Base-by-base conservation (phyloP, 139 green algal species). In the Chlamydomonas incerta region DNA sequence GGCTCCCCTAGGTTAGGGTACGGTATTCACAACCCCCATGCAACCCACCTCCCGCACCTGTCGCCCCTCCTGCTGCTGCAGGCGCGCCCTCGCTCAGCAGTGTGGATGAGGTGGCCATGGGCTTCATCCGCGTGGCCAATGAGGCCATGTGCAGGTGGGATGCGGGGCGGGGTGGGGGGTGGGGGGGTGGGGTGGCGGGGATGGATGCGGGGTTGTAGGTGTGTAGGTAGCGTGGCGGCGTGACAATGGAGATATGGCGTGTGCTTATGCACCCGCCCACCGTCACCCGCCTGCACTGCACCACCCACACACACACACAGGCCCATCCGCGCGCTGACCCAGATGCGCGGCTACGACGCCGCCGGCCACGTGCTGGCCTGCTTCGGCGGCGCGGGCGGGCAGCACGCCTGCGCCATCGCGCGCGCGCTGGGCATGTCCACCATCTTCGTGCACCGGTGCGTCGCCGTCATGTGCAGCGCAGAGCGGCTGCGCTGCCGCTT, bases 391-490 rank as follows among this genome's bases (percentile, higher is more conserved):
- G 97, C 97, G 28, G 97, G 97, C 14, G 96, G 95, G 18, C 97
- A 99, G 92, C 97, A 99, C 72, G 97, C 96, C 0, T 99, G 97
- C 84, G 96, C 97, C 28, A 98, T 99, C 47, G 97, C 97, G 2
- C 66, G 85, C 3, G 87, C 93, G 3, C 95, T 99, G 33, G 95
- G 95, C 84, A 99, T 99, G 91, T 79, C 52, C n/a, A 98, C 94
- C 67, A 96, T 99, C 34, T 98, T 99, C 52, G 90, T 99, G 31
- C 97, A 99, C 91, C 91, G 92, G 83, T 95, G 72, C 0, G 75
- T 55, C n/a, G n/a, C n/a, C n/a, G n/a, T n/a, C n/a, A n/a, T n/a
- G n/a, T n/a, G n/a, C 24, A 68, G 3, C 62, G 62, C 28, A 5
- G 41, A 11, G 62, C 28, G 18, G 0, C 34, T 2, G 3, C 24